Conservation (phyloP, 441 rosid species). For the Pelargonium cotyledonis region DNA sequence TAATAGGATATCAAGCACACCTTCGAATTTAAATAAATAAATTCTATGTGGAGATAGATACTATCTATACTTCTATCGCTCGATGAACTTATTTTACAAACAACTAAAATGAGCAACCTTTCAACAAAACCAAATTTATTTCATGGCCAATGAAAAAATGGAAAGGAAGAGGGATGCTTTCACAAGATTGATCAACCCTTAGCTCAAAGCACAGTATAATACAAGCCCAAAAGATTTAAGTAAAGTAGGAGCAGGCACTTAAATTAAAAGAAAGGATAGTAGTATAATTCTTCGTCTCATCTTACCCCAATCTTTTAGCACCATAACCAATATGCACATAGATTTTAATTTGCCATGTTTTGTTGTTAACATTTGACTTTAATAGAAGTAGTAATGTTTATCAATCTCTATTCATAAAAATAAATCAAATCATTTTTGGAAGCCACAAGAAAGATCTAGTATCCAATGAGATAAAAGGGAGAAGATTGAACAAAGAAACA, state of each 20-base stretch:
- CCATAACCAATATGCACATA: background rate
- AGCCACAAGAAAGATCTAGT: background rate
- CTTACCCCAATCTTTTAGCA: background rate
- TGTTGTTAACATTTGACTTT: too few relatives aligned
- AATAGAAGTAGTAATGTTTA: too few relatives aligned
- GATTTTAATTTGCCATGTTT: background rate
- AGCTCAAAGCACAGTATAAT: background rate
- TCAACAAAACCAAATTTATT: too few relatives aligned
- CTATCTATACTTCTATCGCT: too few relatives aligned
- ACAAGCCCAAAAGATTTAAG: background rate
- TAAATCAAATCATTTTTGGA: background rate
- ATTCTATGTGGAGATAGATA: too few relatives aligned
- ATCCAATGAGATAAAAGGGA: constrained; percentile 11
- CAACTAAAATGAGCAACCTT: too few relatives aligned
- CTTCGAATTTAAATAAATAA: too few relatives aligned
- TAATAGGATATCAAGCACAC: too few relatives aligned
- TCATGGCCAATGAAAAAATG: too few relatives aligned
- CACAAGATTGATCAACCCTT: too few relatives aligned
- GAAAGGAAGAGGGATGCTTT: too few relatives aligned
- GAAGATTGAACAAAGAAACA: constrained; percentile 13
- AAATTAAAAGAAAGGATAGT: background rate
- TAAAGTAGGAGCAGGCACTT: constrained; percentile 1
- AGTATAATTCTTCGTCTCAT: background rate
- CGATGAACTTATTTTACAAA: too few relatives aligned
- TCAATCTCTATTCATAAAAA: background rate